Evolutionary conservation across 148 eudicot genomes (phyloP).

Genomic region (Cornus suecica): DNA sequence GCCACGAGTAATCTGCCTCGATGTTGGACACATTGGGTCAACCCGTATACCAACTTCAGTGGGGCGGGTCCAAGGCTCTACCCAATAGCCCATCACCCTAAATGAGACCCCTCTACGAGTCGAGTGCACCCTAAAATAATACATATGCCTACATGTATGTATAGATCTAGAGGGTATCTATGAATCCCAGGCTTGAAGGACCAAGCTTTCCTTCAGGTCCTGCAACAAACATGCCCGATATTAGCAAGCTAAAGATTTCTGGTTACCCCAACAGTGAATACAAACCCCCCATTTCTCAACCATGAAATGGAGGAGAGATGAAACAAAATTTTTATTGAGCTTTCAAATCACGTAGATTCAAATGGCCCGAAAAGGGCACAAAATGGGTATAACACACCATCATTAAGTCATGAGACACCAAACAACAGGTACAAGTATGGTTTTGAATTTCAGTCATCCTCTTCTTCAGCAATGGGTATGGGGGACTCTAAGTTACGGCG

Average conservation of each 20-base stretch:
- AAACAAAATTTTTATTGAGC: conserved; percentile 26
- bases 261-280: conserved; percentile 38
- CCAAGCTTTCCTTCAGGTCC: conserved; percentile 33
- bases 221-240: conserved; percentile 38
- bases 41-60: no score
- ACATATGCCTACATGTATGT: no score
- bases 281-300: conserved; percentile 28
- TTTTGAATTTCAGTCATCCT: conserved; percentile 28
- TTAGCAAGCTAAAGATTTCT: conserved; percentile 44
- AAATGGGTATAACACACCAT: conserved; percentile 25
- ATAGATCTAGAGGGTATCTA: no score
- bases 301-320: conserved; percentile 33
- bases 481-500: conserved; percentile 46
- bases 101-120: no score
- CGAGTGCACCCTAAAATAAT: no score
- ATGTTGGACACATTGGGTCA: no score
- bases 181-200: conserved; percentile 40
- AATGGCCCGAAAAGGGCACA: conserved; percentile 41
- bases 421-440: conserved; percentile 30
- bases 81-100: no score
- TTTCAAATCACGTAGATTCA: conserved; percentile 29
- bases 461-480: conserved; percentile 30
- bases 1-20: no score
- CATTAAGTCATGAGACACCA: conserved; percentile 25
- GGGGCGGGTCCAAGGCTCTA: no score